A percentile compares a stretch with the other conserved stretches of the same genome.
These are phyloP conservation scores for Pyrus pyrifolia DNA, from an alignment of 306 rosid genomes.

Conservation along the genomic window DNA sequence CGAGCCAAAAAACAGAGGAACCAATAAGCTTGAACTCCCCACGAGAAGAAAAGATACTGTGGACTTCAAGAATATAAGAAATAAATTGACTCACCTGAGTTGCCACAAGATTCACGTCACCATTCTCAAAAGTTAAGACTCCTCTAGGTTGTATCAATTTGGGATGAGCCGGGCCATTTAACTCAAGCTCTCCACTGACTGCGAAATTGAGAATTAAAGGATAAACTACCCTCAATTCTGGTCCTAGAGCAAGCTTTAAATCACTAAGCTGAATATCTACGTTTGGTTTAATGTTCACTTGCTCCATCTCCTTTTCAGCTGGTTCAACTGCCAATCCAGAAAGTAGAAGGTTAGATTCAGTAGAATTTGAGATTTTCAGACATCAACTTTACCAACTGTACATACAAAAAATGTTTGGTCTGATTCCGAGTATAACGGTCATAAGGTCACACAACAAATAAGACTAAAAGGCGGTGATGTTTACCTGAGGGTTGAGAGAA, in stretches of 20 bases:
- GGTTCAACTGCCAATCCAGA: constrained; percentile 39
- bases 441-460: neutral
- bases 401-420: neutral
- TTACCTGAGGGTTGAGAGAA: constrained; percentile 63
- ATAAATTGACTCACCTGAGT: constrained; percentile 62
- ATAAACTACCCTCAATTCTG: constrained; percentile 82
- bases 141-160: constrained; percentile 78
- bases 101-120: constrained; percentile 92
- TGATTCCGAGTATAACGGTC: neutral
- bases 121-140: constrained; percentile 69
- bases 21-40: constrained; percentile 10
- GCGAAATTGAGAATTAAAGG: constrained; percentile 79
- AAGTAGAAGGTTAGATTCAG: constrained; percentile 4
- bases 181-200: constrained; percentile 86
- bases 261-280: constrained; percentile 62
- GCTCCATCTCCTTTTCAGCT: constrained; percentile 51
- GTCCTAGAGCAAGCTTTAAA: constrained; percentile 86
- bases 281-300: constrained; percentile 51
- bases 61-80: neutral
- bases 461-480: constrained; percentile 9
- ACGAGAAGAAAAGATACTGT: neutral
- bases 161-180: constrained; percentile 77
- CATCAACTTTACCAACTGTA: neutral
- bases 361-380: constrained; percentile 3
- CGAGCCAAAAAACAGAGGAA: constrained; percentile 1